Evolutionary conservation across 1,284 basidiomycete genomes (phyloP), one percentile per base, ranked within the genome.

Genomic region (Lentinula novae-zelandiae): DNA sequence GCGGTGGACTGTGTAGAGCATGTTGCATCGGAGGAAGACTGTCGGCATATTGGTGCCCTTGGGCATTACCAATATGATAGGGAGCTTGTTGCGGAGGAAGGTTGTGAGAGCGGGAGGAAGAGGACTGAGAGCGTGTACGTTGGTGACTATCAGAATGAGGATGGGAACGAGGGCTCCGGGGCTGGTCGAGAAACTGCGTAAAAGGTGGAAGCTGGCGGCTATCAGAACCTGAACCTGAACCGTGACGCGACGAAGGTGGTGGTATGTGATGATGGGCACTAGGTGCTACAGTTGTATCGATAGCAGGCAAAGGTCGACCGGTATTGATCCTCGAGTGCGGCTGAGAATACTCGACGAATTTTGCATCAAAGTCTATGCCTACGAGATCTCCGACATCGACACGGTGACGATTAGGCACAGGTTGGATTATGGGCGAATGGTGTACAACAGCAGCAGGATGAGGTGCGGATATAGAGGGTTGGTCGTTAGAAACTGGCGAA

Each of bases 1-100:
- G 69, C 49, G 78, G 77, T n/a, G 83, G 81, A 65, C 80, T 84
- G 60, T 79, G 79, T 62, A 78, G 66, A 46, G 74, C 71, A 62
- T 77, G 78, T 61, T 78, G 80, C 52, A 75, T 73, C 17, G 79
- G 71, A 12, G 75, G 70, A 8, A 75, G 64, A 48, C 69, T 65
- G 55, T 85, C 83, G 13, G 75, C 68, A 67, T 82, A 83, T 48
- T 75, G 78, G 6, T 72, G 69, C 60, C 72, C 73, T 56, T 71
- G 67, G 46, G 72, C 68, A 17, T 64, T 70, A 55, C 70, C 67
- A 51, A 46, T 6, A 46, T 73, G 73, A 63, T 78, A 79, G 7
- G 73, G 66, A 59, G 76, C 74, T 7, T 69, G 63, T 20, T 50
- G 57, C 8, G 39, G 57, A 42, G 50, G 57, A 27, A 69, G 68